These are phyloP conservation scores for Galerina sulciceps DNA, from an alignment of 768 basidiomycete genomes.

Conservation along the genomic window DNA sequence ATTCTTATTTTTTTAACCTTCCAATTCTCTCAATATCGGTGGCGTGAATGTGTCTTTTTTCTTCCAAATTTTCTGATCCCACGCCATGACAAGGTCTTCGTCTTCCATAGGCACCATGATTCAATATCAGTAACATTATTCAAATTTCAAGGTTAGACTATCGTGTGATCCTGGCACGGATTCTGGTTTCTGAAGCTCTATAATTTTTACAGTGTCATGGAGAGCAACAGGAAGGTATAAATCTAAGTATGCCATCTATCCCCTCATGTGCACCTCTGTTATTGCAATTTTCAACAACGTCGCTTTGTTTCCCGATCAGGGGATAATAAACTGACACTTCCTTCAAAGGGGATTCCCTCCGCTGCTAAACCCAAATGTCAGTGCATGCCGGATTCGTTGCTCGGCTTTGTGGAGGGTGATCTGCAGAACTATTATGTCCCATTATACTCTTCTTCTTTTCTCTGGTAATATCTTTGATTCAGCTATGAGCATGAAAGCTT, in stretches of 20 bases:
- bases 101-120: not conserved
- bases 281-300: not conserved
- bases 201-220: not conserved
- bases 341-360: not conserved
- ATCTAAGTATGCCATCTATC: not conserved
- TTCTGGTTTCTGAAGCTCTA: not conserved
- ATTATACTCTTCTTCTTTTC: not conserved
- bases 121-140: conserved; percentile 7
- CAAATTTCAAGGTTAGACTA: conserved; percentile 1
- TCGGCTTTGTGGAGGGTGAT: conserved; percentile 5
- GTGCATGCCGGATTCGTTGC: not conserved
- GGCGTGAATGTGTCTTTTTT: no score
- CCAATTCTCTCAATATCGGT: no score
- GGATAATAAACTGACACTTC: not conserved
- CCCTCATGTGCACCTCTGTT: not conserved
- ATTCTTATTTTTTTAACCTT: not conserved
- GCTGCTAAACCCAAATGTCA: not conserved
- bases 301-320: not conserved
- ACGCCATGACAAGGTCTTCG: not conserved
- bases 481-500: conserved; percentile 6
- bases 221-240: not conserved
- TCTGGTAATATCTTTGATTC: conserved; percentile 8
- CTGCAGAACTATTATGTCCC: not conserved
- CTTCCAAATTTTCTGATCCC: not conserved
- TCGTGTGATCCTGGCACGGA: conserved; percentile 1